Evolutionary conservation across 176 grass and related monocot genomes (phyloP).

Genomic region (Panicum miliaceum): DNA sequence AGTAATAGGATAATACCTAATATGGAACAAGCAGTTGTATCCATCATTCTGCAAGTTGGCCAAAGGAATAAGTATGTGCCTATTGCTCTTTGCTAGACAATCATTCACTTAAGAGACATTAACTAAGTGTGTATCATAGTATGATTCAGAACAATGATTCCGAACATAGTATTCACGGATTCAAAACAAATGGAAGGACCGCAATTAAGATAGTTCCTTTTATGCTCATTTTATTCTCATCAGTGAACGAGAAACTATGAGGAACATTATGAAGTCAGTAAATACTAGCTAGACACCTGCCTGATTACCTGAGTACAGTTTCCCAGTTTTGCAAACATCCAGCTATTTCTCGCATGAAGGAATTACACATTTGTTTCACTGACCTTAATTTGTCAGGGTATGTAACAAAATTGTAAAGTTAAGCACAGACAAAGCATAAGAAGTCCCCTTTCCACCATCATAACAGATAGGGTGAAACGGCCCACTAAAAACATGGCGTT

Average conservation of each 20-base stretch:
- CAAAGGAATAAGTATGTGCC: neutral
- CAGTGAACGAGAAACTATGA: neutral
- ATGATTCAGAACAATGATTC: neutral
- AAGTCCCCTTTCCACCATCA: neutral
- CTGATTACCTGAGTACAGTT: neutral
- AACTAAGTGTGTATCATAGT: neutral
- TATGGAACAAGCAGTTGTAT: neutral
- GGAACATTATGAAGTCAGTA: neutral
- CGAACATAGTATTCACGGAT: neutral
- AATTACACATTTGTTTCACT: neutral
- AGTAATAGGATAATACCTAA: neutral
- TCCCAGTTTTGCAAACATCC: neutral
- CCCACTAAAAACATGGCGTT: neutral
- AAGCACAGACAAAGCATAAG: constrained; percentile 11
- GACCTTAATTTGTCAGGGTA: neutral
- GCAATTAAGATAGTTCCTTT: neutral
- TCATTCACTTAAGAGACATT: neutral
- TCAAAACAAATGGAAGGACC: neutral
- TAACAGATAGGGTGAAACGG: neutral
- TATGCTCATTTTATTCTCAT: neutral
- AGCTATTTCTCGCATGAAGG: neutral
- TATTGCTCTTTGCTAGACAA: neutral
- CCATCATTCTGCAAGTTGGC: neutral
- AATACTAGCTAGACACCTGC: neutral
- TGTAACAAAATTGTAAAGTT: neutral